A percentile compares a stretch with the other conserved stretches of the same genome.
phyloP scores from a whole-genome alignment of 257 asterid species.

The Cinchona pubescens region DNA sequence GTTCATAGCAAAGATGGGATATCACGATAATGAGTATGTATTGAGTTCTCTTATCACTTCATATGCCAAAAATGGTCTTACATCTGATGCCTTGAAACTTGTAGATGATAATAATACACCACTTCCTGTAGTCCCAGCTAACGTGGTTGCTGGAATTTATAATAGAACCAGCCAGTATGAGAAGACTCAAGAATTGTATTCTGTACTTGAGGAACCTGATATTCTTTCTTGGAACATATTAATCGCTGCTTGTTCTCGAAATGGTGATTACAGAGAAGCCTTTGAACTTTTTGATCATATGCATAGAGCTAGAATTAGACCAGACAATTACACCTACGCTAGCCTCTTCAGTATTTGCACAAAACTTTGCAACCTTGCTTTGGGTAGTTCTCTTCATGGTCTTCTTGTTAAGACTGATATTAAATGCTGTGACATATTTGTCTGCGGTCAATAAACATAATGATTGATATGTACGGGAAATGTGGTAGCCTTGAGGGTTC shows the following conservation, averaged over 20 bases:
- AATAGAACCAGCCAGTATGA: conserved; percentile 59
- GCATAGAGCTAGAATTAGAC: conserved; percentile 44
- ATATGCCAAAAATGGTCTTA: conserved; percentile 52
- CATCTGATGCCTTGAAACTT: conserved; percentile 52
- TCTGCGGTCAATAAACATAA: conserved; percentile 52
- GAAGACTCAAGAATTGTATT: conserved; percentile 72
- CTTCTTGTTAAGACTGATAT: conserved; percentile 46
- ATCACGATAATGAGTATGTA: conserved; percentile 49
- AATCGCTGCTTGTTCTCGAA: conserved; percentile 85
- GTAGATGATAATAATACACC: conserved; percentile 22
- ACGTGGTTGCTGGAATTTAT: conserved; percentile 60
- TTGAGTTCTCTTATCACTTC: conserved; percentile 60
- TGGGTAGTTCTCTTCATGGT: conserved; percentile 79
- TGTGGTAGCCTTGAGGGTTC: conserved; percentile 62
- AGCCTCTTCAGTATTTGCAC: conserved; percentile 76
- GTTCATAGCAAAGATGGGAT: conserved; percentile 52
- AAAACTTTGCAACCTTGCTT: conserved; percentile 54
- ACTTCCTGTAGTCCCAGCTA: conserved; percentile 50
- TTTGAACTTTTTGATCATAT: conserved; percentile 70
- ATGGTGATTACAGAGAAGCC: conserved; percentile 63
- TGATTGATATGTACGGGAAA: conserved; percentile 88
- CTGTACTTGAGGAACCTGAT: conserved; percentile 68
- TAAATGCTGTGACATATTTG: conserved; percentile 53
- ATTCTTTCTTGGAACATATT: conserved; percentile 70
- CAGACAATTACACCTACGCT: conserved; percentile 70